These are phyloP conservation scores for Ganoderma sinense DNA, from an alignment of 1,284 basidiomycete genomes.

Conservation along the genomic window DNA sequence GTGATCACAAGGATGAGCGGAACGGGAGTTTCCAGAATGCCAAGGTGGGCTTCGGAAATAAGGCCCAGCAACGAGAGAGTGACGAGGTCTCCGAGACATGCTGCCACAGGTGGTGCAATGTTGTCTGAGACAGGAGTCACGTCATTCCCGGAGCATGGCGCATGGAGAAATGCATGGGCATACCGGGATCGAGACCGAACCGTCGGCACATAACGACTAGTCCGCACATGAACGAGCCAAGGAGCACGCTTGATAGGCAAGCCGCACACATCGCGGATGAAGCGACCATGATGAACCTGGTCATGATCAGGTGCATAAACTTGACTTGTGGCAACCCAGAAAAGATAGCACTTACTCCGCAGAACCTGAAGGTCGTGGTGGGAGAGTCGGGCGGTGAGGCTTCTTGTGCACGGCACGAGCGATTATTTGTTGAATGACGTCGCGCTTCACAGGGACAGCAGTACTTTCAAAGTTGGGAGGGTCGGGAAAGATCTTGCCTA, in stretches of 20 bases:
- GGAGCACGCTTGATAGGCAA: constrained; percentile 78
- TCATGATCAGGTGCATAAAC: not conserved
- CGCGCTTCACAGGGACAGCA: not conserved
- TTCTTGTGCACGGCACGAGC: constrained; percentile 27
- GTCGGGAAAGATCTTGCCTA: constrained; percentile 55
- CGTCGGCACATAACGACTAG: constrained; percentile 84
- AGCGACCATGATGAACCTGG: constrained; percentile 84
- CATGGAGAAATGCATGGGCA: constrained; percentile 28
- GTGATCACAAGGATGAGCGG: constrained; percentile 66
- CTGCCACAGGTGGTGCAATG: constrained; percentile 93
- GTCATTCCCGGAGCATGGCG: constrained; percentile 8
- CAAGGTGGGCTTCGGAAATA: constrained; percentile 71
- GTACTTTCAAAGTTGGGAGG: not conserved
- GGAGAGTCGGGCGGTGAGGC: constrained; percentile 20
- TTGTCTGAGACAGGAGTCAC: constrained; percentile 68
- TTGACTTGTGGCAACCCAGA: not conserved
- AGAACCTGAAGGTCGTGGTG: constrained; percentile 48
- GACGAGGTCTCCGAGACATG: constrained; percentile 92
- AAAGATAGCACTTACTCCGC: constrained; percentile 54
- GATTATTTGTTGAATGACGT: constrained; percentile 6
- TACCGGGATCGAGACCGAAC: constrained; percentile 86
- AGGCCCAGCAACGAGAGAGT: constrained; percentile 84
- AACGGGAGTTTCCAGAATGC: constrained; percentile 64
- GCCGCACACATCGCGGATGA: constrained; percentile 92
- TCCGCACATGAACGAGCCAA: constrained; percentile 94